These are phyloP conservation scores for Keithomyces neogunnii DNA, from an alignment of 2,329 filamentous ascomycete genomes.

Conservation along the genomic window DNA sequence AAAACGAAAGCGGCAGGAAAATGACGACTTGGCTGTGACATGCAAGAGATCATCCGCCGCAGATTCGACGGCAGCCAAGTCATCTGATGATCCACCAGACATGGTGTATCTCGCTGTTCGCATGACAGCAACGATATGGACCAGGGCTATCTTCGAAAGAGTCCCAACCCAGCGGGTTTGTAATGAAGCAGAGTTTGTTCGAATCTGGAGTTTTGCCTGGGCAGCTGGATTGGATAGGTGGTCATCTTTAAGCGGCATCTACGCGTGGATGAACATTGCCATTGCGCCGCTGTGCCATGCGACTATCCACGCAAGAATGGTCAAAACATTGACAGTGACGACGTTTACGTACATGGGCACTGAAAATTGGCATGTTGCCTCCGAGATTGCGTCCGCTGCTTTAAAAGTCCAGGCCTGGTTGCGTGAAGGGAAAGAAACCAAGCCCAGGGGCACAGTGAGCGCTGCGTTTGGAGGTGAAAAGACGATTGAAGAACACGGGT, in stretches of 20 bases:
- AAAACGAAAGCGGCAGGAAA: conserved; percentile 10
- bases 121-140: conserved; percentile 38
- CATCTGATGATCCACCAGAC: conserved; percentile 24
- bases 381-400: conserved; percentile 25
- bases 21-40: conserved; percentile 1
- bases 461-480: conserved; percentile 14
- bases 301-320: conserved; percentile 32
- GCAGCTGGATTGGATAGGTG: conserved; percentile 35
- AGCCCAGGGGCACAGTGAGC: conserved; percentile 7
- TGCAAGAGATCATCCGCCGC: conserved; percentile 6
- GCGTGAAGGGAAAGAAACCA: conserved; percentile 12
- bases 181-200: conserved; percentile 27
- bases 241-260: conserved; percentile 39
- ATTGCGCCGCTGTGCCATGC: conserved; percentile 30
- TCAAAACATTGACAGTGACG: conserved; percentile 35
- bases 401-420: conserved; percentile 36
- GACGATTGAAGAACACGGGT: conserved; percentile 17
- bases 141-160: conserved; percentile 33
- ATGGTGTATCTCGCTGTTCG: conserved; percentile 39
- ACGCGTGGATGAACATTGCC: conserved; percentile 37
- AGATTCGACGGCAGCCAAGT: conserved; percentile 2
- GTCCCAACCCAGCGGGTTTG: conserved; percentile 33
- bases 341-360: conserved; percentile 36
- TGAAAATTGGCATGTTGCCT: conserved; percentile 39
- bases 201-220: conserved; percentile 40